Conservation (phyloP, 345 rosid genomes). For the Melaleuca quinquenervia region DNA sequence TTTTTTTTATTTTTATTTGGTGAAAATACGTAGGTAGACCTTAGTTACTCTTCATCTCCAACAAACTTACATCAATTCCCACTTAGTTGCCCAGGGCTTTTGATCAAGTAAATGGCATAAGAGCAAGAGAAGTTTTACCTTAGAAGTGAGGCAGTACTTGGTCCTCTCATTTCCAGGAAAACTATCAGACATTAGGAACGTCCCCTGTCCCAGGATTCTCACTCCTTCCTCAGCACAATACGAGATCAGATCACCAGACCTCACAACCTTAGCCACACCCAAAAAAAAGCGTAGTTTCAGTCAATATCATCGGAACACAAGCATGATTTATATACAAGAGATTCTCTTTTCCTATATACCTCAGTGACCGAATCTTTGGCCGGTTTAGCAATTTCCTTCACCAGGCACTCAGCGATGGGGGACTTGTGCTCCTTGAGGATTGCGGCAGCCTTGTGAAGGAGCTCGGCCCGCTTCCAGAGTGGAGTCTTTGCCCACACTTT, state of each 20-base stretch:
- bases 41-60: neutral
- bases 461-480: conserved; percentile 96
- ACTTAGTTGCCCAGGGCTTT: neutral
- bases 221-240: conserved; percentile 97
- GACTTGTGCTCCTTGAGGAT: conserved; percentile 77
- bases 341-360: conserved; percentile 14
- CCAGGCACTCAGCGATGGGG: conserved; percentile 82
- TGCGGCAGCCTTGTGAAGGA: conserved; percentile 92
- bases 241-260: conserved; percentile 93
- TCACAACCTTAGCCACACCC: conserved; percentile 51
- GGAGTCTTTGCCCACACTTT: conserved; percentile 96
- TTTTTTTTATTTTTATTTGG: neutral
- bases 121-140: conserved; percentile 26
- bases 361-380: conserved; percentile 92
- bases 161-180: conserved; percentile 97
- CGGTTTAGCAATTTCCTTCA: conserved; percentile 97
- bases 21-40: neutral
- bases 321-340: neutral
- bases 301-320: neutral
- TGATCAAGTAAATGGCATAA: neutral
- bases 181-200: conserved; percentile 87
- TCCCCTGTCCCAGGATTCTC: conserved; percentile 88
- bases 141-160: conserved; percentile 92
- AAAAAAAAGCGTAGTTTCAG: neutral
- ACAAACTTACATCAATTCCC: neutral